Evolutionary conservation across 2,329 filamentous ascomycete genomes (phyloP).

Genomic region (Dactylonectria estremocensis): DNA sequence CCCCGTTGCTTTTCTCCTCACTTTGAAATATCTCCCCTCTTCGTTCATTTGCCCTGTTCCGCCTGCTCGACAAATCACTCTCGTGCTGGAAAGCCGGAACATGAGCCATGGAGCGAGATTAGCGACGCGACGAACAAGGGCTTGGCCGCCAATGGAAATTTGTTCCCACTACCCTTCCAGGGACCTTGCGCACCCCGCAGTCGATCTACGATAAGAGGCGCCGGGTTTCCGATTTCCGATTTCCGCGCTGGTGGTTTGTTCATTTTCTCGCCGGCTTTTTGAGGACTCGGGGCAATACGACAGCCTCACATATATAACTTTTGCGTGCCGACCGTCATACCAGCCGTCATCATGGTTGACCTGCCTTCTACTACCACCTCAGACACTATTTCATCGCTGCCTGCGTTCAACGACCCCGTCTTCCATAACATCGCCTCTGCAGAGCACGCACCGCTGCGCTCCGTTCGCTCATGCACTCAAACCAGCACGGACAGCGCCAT

Average conservation of each 20-base stretch:
- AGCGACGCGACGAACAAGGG: background rate
- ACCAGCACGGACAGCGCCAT: background rate
- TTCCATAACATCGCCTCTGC: slow-evolving; percentile 3
- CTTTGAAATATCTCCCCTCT: background rate
- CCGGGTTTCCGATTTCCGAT: background rate
- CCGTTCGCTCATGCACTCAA: background rate
- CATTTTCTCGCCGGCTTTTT: background rate
- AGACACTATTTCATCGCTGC: background rate
- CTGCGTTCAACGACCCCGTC: background rate
- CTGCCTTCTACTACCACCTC: background rate
- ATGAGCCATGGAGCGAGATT: background rate
- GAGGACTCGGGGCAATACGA: background rate
- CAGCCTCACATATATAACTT: background rate
- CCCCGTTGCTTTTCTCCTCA: background rate
- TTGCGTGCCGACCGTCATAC: background rate
- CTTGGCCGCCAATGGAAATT: background rate
- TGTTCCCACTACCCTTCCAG: background rate
- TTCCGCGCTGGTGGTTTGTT: background rate
- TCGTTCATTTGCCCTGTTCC: background rate
- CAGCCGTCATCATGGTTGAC: background rate
- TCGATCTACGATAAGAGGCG: background rate
- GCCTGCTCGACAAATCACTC: background rate
- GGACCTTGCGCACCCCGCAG: background rate
- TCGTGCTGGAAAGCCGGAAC: background rate
- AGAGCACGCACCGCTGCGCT: background rate